phyloP scores from a whole-genome alignment of 768 basidiomycete species.

The Boletus patriciae region DNA sequence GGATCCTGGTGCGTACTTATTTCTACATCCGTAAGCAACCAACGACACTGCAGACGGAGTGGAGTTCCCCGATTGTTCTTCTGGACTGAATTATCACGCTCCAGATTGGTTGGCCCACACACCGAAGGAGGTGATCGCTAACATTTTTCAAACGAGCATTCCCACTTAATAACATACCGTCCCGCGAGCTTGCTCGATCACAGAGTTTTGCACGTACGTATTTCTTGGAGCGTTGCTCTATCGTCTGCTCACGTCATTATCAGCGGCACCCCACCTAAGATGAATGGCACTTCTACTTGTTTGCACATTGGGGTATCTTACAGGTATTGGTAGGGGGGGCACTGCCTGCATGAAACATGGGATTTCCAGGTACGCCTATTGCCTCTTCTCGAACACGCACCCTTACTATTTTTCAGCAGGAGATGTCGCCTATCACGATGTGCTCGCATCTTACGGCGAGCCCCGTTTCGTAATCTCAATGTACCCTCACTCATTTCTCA shows the following conservation, averaged over 20 bases:
- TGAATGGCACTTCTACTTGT: conserved; percentile 65
- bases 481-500: background rate
- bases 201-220: conserved; percentile 57
- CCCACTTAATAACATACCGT: too few relatives aligned
- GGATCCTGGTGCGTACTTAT: too few relatives aligned
- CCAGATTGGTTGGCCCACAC: too few relatives aligned
- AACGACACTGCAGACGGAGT: too few relatives aligned
- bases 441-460: conserved; percentile 17
- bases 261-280: conserved; percentile 73
- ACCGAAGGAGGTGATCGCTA: too few relatives aligned
- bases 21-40: too few relatives aligned
- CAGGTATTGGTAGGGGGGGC: conserved; percentile 35
- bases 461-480: background rate
- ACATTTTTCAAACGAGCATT: too few relatives aligned
- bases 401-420: conserved; percentile 10
- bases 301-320: background rate
- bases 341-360: too few relatives aligned
- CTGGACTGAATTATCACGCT: too few relatives aligned
- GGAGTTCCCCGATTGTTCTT: too few relatives aligned
- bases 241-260: background rate
- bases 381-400: background rate
- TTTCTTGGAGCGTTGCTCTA: background rate
- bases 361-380: conserved; percentile 47
- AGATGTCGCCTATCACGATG: conserved; percentile 23
- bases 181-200: too few relatives aligned